Base-by-base conservation (phyloP, 768 basidiomycete genomes). In the Tulasnella sp. region DNA sequence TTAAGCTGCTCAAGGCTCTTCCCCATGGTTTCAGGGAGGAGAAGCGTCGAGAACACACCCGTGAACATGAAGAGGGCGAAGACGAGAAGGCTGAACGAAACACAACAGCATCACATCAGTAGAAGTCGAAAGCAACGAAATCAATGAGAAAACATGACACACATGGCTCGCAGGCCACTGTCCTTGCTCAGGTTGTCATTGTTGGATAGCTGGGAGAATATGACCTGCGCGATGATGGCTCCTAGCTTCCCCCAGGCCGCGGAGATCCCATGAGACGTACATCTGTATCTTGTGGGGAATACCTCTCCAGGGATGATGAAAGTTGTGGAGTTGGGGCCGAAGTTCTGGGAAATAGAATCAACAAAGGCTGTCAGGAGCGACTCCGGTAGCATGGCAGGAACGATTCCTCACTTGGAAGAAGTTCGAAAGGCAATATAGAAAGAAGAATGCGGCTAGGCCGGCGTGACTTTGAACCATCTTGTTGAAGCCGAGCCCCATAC, bases 141-240 rank as follows among this genome's bases (percentile, higher is more conserved):
- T n/a, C n/a, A n/a, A n/a, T n/a, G n/a, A n/a, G n/a, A n/a, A n/a
- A n/a, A n/a, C n/a, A n/a, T n/a, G n/a, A n/a, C n/a, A n/a, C n/a
- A 85, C 84, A 88, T 83, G 68, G 87, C 84, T 63, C 79, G 69
- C 59, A 86, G 74, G 65, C 81, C 86, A 46, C 43, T 63, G 41
- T 42, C 46, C 56, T 60, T 57, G 44, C 87, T 87, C 46, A 82
- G 81, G 30, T 85, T 84, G 68, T 90, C 77, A 66, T 77, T 73
- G 56, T 38, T 38, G 34, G 34, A 38, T 15, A 38, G 48, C 12
- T 67, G 66, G 29, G 70, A 68, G 64, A 71, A 71, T 19, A 67
- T 64, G 53, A 72, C 71, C 61, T 72, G 71, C 25, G 71, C 69
- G 54, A 72, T 58, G 62, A 72, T 71, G 50, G 71, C 71, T n/a